Percentiles rank a stretch among this genome's conserved stretches.
Conservation (phyloP, 495 filamentous ascomycete species). For the Eremomyces bilateralis region DNA sequence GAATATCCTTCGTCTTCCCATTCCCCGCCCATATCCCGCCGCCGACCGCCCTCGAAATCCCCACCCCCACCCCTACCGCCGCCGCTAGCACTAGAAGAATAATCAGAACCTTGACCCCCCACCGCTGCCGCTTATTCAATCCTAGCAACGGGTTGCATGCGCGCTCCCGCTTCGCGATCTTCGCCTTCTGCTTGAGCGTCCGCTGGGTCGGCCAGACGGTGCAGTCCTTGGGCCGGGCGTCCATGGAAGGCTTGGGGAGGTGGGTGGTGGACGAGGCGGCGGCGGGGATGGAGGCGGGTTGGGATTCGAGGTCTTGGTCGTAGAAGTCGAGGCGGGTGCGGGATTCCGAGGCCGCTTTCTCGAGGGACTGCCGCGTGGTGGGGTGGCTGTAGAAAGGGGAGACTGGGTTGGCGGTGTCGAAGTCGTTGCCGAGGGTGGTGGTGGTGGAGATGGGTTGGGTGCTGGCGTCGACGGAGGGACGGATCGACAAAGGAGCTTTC, state of each 20-base stretch:
- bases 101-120: slow-evolving; percentile 29
- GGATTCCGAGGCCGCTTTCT: slow-evolving; percentile 21
- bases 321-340: slow-evolving; percentile 17
- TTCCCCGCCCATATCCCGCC: slow-evolving; percentile 29
- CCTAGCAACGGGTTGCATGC: slow-evolving; percentile 22
- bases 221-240: slow-evolving; percentile 20
- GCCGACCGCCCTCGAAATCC: slow-evolving; percentile 37
- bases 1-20: slow-evolving; percentile 7
- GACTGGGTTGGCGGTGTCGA: slow-evolving; percentile 20
- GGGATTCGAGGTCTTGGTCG: slow-evolving; percentile 20
- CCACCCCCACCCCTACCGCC: slow-evolving; percentile 38
- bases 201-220: slow-evolving; percentile 22
- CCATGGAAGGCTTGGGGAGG: slow-evolving; percentile 12
- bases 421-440: too few species aligned
- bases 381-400: slow-evolving; percentile 39
- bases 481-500: too few species aligned
- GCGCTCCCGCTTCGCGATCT: slow-evolving; percentile 11
- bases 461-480: too few species aligned
- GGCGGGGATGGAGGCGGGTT: slow-evolving; percentile 5
- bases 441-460: too few species aligned
- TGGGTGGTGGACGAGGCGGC: slow-evolving; percentile 8
- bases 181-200: slow-evolving; percentile 15
- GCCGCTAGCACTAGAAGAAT: slow-evolving; percentile 33
- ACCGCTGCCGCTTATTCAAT: slow-evolving; percentile 27
- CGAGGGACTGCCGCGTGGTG: slow-evolving; percentile 27